Evolutionary conservation across 1,284 basidiomycete species (phyloP).

Genomic region (Leccinum cinnamomeum): DNA sequence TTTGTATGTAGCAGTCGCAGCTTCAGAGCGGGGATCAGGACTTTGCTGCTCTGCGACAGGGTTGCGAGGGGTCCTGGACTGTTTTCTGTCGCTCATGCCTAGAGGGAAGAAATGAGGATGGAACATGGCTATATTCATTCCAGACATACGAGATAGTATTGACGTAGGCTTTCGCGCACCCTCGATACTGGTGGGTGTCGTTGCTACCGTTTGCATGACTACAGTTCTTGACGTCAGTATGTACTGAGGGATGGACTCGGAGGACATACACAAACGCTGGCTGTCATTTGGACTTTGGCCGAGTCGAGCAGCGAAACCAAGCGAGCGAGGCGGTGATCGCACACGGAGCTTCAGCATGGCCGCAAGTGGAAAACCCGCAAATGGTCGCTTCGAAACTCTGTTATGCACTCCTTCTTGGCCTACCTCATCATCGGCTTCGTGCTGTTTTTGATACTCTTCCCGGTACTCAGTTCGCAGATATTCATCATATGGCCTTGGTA

Average conservation of each 20-base stretch:
- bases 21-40: neutral
- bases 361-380: neutral
- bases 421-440: slow-evolving; percentile 70
- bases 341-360: slow-evolving; percentile 22
- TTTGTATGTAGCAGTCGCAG: neutral
- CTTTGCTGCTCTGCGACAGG: slow-evolving; percentile 4
- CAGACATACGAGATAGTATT: slow-evolving; percentile 28
- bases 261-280: slow-evolving; percentile 1
- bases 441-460: slow-evolving; percentile 80
- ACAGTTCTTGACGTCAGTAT: slow-evolving; percentile 11
- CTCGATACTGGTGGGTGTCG: neutral
- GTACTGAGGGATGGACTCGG: neutral
- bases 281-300: slow-evolving; percentile 1
- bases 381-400: slow-evolving; percentile 13
- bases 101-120: neutral
- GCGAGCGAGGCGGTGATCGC: slow-evolving; percentile 8
- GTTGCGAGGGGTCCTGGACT: slow-evolving; percentile 2
- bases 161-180: slow-evolving; percentile 1
- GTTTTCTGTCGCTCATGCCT: slow-evolving; percentile 22
- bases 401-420: slow-evolving; percentile 54
- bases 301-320: slow-evolving; percentile 11
- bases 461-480: slow-evolving; percentile 85
- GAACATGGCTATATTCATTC: neutral
- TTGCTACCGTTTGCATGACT: slow-evolving; percentile 8
- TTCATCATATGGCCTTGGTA: slow-evolving; percentile 95